Evolutionary conservation across 257 asterid genomes (phyloP), one percentile per base, ranked within the genome.

Genomic region (Jaltomata sinuosa): DNA sequence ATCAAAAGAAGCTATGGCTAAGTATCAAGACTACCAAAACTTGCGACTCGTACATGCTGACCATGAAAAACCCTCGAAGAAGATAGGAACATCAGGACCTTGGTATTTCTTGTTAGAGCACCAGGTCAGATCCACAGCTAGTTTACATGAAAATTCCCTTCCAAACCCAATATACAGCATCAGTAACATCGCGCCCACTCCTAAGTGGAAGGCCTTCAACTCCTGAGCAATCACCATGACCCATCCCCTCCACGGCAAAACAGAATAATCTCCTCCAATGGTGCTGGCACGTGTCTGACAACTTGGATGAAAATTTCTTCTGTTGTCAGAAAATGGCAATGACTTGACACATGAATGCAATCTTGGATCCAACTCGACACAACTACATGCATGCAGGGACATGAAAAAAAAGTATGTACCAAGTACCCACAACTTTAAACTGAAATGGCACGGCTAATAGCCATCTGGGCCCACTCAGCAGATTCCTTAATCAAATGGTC

Each of bases 381-480:
- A 69, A 92, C 91, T 93, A 89, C 85, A 91, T 93, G 97, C 94
- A 92, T 90, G 98, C 94, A 92, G 91, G 93, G 89, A 89, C 92
- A 83, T 79, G 83, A 87, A 12, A 81, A 86, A 89, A 85, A 87
- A 84, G 79, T 90, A 85, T 91, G 85, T 87, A 91, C 89, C 91
- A 78, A 81, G 83, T 27, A 79, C 83, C 79, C 81, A 69, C 82
- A 57, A 38, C 88, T 86, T 93, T 94, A 93, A 87, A 90, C 97
- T 86, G 97, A 93, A 85, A 94, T 88, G 62, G 98, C 97, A 69
- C 97, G 98, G 77, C 87, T 86, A 71, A 94, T 94, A 65, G 98
- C 98, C 92, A 91, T 83, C 91, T 93, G 91, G 86, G 97, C 98
- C 98, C 98, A 94, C 89, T 93, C 97, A 11, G 98, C 98, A 80